Evolutionary conservation across 345 rosid species (phyloP), one percentile per base, ranked within the genome.

Genomic region (Litchi chinensis): DNA sequence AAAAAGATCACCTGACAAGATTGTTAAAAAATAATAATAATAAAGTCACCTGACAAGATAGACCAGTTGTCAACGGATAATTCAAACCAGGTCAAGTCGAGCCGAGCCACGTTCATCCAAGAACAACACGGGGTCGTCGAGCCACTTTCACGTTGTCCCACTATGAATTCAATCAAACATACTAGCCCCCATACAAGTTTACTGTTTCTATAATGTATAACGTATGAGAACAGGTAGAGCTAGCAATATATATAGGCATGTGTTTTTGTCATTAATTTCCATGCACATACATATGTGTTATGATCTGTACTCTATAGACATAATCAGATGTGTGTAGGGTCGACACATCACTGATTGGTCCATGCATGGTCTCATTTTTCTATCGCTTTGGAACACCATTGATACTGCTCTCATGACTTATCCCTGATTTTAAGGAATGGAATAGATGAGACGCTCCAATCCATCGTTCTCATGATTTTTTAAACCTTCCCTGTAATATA

Each of bases 341-440:
- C 44, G 63, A 57, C 21, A 16, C 21, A 57, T 19, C 6, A 57
- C 19, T 32, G 46, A 54, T 65, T 68, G 76, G 81, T 28, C 74
- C 22, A 70, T 48, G 16, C 41, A 70, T 26, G n/a, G 7, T 57
- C 24, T 32, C 37, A 32, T 32, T 32, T 32, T 32, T 32, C 37
- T 32, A 3, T 32, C 13, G 4, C 19, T 44, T 9, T 68, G 13
- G 8, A 52, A 11, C 37, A 44, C 56, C 22, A 68, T 44, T 21
- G 72, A 10, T 44, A 32, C 73, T 13, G 19, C 16, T 50, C 19
- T 50, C 19, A 50, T 50, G 19, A 44, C 39, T 24, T 8, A 63
- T 52, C 67, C 73, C 73, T 71, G 43, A 24, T 80, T 74, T 79
- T 63, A 68, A 13, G 85, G 83, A 74, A 74, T 71, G 75, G 44